Percentiles rank a stretch among this genome's conserved stretches.
phyloP scores from a whole-genome alignment of 2,329 filamentous ascomycete genomes.

The Pseudocercospora cruenta region DNA sequence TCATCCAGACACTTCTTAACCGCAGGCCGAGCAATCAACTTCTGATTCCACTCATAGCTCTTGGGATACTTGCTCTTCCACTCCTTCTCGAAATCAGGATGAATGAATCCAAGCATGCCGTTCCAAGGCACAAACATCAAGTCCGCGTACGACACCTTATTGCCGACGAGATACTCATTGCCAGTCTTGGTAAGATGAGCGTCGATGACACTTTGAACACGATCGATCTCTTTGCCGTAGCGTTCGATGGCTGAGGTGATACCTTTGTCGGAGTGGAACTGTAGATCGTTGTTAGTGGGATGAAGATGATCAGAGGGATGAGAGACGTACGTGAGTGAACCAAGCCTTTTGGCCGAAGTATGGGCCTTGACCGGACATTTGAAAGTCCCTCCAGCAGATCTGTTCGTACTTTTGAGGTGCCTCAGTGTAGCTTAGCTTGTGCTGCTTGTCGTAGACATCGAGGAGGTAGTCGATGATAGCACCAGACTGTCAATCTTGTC shows the following conservation, averaged over 20 bases:
- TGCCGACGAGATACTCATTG: slow-evolving; percentile 48
- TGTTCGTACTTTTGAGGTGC: slow-evolving; percentile 32
- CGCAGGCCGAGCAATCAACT: slow-evolving; percentile 31
- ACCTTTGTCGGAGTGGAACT: slow-evolving; percentile 21
- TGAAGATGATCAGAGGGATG: background rate
- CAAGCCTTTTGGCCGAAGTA: slow-evolving; percentile 51
- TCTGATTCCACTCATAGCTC: slow-evolving; percentile 35
- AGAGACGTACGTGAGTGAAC: slow-evolving; percentile 45
- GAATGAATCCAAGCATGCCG: slow-evolving; percentile 21
- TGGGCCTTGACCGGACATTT: slow-evolving; percentile 37
- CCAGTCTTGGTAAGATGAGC: slow-evolving; percentile 38
- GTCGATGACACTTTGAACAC: slow-evolving; percentile 51
- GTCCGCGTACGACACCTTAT: slow-evolving; percentile 48
- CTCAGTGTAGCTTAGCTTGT: slow-evolving; percentile 32
- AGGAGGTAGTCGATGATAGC: slow-evolving; percentile 36
- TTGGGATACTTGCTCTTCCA: slow-evolving; percentile 33
- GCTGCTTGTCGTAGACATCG: slow-evolving; percentile 39
- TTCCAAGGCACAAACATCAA: slow-evolving; percentile 47
- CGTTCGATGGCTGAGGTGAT: slow-evolving; percentile 48
- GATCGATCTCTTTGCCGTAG: slow-evolving; percentile 50
- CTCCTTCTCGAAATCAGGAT: slow-evolving; percentile 28
- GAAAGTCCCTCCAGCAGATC: slow-evolving; percentile 40
- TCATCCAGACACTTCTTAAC: slow-evolving; percentile 33
- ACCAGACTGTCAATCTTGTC: slow-evolving; percentile 20
- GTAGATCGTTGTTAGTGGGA: background rate